phyloP scores from a whole-genome alignment of 257 asterid genomes.

The Fraxinus anomala region DNA sequence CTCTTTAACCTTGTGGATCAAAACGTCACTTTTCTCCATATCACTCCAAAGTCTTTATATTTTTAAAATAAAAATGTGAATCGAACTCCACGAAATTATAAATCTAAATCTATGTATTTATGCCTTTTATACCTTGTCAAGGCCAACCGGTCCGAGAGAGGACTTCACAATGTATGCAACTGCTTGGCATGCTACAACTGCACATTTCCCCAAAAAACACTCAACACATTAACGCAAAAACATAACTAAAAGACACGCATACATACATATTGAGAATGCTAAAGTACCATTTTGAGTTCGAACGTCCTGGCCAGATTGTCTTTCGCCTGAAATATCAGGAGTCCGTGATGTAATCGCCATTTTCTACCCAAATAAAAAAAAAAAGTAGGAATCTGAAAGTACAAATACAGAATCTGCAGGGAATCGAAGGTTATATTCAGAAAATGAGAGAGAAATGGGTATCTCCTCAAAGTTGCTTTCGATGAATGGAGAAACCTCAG shows the following conservation, averaged over 20 bases:
- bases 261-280: not conserved
- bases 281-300: slow-evolving; percentile 79
- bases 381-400: not conserved
- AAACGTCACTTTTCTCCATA: slow-evolving; percentile 7
- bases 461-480: slow-evolving; percentile 27
- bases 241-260: not conserved
- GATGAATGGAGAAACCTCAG: slow-evolving; percentile 23
- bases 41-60: not conserved
- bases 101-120: not conserved
- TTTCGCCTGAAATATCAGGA: slow-evolving; percentile 83
- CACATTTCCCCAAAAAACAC: slow-evolving; percentile 25
- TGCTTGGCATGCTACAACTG: slow-evolving; percentile 91
- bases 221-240: slow-evolving; percentile 3
- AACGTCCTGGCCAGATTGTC: slow-evolving; percentile 96
- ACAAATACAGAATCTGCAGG: not conserved
- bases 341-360: slow-evolving; percentile 60
- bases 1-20: not conserved
- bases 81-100: not conserved
- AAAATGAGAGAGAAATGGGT: slow-evolving; percentile 19
- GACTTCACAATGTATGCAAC: slow-evolving; percentile 90
- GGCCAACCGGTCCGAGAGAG: slow-evolving; percentile 97
- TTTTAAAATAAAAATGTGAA: not conserved
- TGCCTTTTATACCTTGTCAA: slow-evolving; percentile 66
- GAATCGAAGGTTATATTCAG: slow-evolving; percentile 21
- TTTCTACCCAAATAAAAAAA: not conserved